A percentile compares a stretch with the other conserved stretches of the same genome.
Evolutionary conservation across 2,329 filamentous ascomycete species (phyloP).

Genomic region (Pseudocercospora ulei): DNA sequence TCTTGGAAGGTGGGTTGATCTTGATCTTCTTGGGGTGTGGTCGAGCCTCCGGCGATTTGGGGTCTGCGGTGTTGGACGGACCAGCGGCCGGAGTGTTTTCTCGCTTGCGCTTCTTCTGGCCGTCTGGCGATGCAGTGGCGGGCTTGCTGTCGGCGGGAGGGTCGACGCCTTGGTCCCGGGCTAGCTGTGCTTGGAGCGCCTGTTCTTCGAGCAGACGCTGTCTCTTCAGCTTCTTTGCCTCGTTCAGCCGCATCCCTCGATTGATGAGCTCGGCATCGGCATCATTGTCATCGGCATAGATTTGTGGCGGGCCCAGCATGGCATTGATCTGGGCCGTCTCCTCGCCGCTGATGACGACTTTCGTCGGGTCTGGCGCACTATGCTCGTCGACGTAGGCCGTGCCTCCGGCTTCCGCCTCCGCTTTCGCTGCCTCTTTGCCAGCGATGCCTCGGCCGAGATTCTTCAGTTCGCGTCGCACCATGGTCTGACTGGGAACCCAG

Average conservation of each 20-base stretch:
- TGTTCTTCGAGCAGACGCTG: constrained; percentile 49
- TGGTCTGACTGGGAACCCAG: constrained; percentile 75
- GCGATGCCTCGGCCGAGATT: constrained; percentile 50
- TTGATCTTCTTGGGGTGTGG: constrained; percentile 34
- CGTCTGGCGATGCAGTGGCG: constrained; percentile 19
- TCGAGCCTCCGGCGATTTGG: constrained; percentile 13
- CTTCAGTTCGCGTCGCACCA: constrained; percentile 71
- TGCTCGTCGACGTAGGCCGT: constrained; percentile 54
- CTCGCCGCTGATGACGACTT: constrained; percentile 30
- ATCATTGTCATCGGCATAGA: constrained; percentile 32
- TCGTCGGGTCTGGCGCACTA: constrained; percentile 32
- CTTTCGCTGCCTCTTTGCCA: constrained; percentile 38
- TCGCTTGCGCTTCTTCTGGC: constrained; percentile 47
- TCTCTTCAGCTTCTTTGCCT: constrained; percentile 64
- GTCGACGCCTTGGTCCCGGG: constrained; percentile 30
- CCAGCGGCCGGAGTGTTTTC: constrained; percentile 32
- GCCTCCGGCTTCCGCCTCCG: constrained; percentile 56
- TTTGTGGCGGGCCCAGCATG: constrained; percentile 28
- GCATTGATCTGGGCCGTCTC: constrained; percentile 30
- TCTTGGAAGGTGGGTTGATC: constrained; percentile 20
- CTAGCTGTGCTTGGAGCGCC: constrained; percentile 31
- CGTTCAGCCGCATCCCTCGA: constrained; percentile 67
- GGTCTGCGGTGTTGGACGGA: constrained; percentile 15
- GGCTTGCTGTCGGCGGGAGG: constrained; percentile 10
- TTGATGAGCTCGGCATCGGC: constrained; percentile 59